phyloP scores from a whole-genome alignment of 192 early-diverging fungal genomes.

The Jimgerdemannia flammicorona region DNA sequence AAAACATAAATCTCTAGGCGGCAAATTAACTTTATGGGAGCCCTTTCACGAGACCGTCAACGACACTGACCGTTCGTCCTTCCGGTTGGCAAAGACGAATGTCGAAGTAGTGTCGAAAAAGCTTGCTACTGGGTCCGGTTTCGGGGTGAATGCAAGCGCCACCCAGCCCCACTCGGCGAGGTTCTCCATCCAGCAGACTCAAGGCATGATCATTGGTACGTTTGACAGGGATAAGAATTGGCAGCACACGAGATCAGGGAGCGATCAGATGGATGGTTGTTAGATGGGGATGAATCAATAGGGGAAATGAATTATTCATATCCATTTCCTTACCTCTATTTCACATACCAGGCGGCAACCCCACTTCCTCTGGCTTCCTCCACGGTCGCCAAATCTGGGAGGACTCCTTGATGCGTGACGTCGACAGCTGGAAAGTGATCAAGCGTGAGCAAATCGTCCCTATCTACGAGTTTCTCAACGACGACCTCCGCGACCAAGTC shows the following conservation, averaged over 20 bases:
- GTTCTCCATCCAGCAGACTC: background rate
- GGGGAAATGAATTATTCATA: background rate
- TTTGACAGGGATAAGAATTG: background rate
- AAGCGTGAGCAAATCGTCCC: background rate
- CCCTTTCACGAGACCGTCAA: background rate
- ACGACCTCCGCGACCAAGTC: background rate
- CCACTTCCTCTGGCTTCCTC: background rate
- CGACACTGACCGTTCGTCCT: background rate
- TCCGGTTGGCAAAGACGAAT: background rate
- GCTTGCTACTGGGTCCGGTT: background rate
- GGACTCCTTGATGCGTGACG: background rate
- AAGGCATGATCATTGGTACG: background rate
- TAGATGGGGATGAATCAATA: no score
- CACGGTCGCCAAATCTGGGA: background rate
- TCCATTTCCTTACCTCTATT: background rate
- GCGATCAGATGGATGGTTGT: background rate
- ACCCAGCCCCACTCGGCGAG: background rate
- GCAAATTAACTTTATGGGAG: background rate
- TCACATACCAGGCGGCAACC: background rate
- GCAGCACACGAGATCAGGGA: background rate
- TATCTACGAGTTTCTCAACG: background rate
- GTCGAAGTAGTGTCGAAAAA: background rate
- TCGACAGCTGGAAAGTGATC: background rate
- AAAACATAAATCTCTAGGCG: background rate
- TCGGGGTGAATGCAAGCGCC: background rate